Evolutionary conservation across 1,284 basidiomycete genomes (phyloP), one percentile per base, ranked within the genome.

Genomic region (Polyporus tsugae): DNA sequence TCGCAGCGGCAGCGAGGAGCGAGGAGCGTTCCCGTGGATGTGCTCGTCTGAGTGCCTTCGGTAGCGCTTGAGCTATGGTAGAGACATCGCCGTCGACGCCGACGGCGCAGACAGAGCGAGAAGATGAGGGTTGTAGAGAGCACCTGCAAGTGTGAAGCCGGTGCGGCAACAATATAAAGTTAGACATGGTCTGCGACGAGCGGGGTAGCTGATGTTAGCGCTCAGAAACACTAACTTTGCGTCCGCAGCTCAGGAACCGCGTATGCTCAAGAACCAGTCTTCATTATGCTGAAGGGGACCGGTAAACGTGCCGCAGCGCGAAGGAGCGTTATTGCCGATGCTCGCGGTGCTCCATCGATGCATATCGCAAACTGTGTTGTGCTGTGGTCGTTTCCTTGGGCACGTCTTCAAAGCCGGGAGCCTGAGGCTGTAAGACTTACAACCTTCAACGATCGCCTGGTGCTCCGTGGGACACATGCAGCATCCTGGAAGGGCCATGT

Each of bases 1-100:
- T 68, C 67, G 62, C 70, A 61, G 70, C 60, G 60, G 61, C 59
- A 33, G 67, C 63, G 63, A 62, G 59, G 67, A 62, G 61, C 42
- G 22, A 49, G 5, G 46, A 10, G 46, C 22, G 9, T 22, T 49
- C 46, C 22, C 22, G 44, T 33, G 15, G 25, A 19, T 29, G 58
- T n/a, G 19, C 35, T 11, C 5, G 9, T 9, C 38, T 22, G 38
- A 39, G 58, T 1, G 38, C 38, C 58, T 11, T 41, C 6, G 36
- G 22, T 22, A 15, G 38, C 58, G n/a, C 11, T 22, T 13, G 58
- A 5, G 5, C 2, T 13, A 17, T 15, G 55, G 17, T 41, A 38
- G 39, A 29, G 39, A 41, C 25, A 9, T 39, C 58, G 22, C 22
- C 58, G 38, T 22, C 22, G 38, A 60, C 22, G 19, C 58, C 38